phyloP scores from a whole-genome alignment of 345 rosid species.

The Nasturtium officinale region DNA sequence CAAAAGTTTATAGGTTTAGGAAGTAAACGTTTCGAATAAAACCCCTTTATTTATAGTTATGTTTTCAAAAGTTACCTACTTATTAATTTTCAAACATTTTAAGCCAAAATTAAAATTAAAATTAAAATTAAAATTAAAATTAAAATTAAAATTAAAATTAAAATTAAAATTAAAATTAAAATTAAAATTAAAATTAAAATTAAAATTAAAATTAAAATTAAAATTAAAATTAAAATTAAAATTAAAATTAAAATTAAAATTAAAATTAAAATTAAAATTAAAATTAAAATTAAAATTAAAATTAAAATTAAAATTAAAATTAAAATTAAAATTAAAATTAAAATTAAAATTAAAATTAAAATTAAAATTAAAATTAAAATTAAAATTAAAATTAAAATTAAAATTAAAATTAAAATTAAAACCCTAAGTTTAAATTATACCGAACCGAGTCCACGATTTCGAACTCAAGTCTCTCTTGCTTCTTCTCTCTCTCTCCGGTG shows the following conservation, averaged over 20 bases:
- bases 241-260: neutral
- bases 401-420: neutral
- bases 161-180: neutral
- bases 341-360: neutral
- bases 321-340: neutral
- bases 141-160: neutral
- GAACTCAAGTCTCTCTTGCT: neutral
- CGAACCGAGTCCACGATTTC: neutral
- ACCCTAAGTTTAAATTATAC: neutral
- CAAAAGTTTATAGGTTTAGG: neutral
- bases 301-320: neutral
- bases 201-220: neutral
- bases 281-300: neutral
- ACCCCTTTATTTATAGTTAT: conserved; percentile 18
- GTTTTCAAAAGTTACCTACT: neutral
- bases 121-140: neutral
- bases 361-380: neutral
- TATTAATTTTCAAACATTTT: conserved; percentile 14
- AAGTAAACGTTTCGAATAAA: conserved; percentile 21
- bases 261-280: neutral
- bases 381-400: neutral
- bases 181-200: neutral
- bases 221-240: neutral
- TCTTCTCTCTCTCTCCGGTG: neutral
- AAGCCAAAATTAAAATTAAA: conserved; percentile 10